Base-by-base conservation (phyloP, 2,329 filamentous ascomycete species). In the Trichophyton verrucosum region DNA sequence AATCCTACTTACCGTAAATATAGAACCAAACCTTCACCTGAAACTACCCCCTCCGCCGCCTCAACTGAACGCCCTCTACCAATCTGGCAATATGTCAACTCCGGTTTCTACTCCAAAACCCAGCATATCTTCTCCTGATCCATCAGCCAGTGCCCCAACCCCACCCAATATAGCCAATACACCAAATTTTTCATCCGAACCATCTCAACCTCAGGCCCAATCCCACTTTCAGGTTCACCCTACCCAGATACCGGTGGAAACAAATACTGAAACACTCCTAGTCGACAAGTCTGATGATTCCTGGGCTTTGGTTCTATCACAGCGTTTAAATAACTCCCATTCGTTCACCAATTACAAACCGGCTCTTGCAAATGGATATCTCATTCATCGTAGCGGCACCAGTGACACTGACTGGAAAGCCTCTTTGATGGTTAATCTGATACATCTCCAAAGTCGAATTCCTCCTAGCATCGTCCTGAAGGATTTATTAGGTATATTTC, bases 261-360 rank as follows among this genome's bases (percentile, higher is more conserved):
- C 76, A 24, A 82, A 86, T 61, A 75, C 77, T 0, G 82, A 86
- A 58, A 78, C 81, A 1, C 75, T 80, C 8, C 77, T 86, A 9
- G 71, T 82, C 44, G 82, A 86, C 66, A 70, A 79, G 17, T 77
- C 77, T 22, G 57, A 86, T 66, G 82, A 86, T 64, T 80, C 80
- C 0, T 86, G 82, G 81, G 77, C 76, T 36, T 71, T 84, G 6
- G 75, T 84, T 20, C 74, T 86, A 61, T 78, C 78, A 0, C 79
- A 81, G 65, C 76, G 73, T 30, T 66, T 76, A 38, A 75, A 75
- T 61, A 73, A 70, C 61, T 74, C 75, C 3, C 69, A 70, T 0
- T 74, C 73, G 55, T 65, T 77, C 40, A 73, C 73, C 15, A 60
- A 6, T 22, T 74, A 73, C 65, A 72, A 73, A 22, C 75, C 76